Evolutionary conservation across 2,329 filamentous ascomycete species (phyloP), one percentile per base, ranked within the genome.

Genomic region (Aaosphaeria pasadenensis): DNA sequence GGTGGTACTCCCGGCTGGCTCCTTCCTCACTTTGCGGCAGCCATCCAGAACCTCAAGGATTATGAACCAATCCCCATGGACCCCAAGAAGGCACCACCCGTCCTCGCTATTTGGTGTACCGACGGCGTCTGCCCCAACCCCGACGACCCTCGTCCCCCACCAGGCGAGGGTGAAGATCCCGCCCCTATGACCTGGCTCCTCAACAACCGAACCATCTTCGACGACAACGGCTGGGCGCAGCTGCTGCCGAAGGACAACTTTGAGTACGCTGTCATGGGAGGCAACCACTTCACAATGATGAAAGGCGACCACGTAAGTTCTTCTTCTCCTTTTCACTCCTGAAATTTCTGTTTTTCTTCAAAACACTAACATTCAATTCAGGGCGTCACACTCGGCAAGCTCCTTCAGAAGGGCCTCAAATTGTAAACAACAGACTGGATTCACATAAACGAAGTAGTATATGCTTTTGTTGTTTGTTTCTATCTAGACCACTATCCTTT

Each of bases 201-300:
- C 5, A 84, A 89, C 67, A 87, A 89, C 74, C 77, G 87, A 49
- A 83, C 80, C 4, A 85, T 88, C 67, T 90, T 90, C 65, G 79
- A 79, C 2, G 78, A 83, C 49, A 88, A 88, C 64, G 77, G 83
- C 17, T 88, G 85, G 84, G 84, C 83, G 30, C 81, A 86, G 66
- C 83, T 84, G 39, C 71, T 88, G 36, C 81, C 83, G 45, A 62
- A 73, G 43, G 71, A 78, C 46, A 86, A 83, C 69, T 84, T 88
- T 71, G 74, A 75, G 43, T 85, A 80, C 54, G 78, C 77, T 46
- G 82, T 86, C 60, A 86, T 88, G 82, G 81, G 81, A 11, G 86
- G 85, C 2, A 87, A 89, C 60, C 86, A 89, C 71, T 89, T 89
- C 71, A 83, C 79, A 17, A 89, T 89, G 85, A 88, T 89, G 84